phyloP scores from a whole-genome alignment of 2,329 filamentous ascomycete genomes.

The Aspergillus nomiae region DNA sequence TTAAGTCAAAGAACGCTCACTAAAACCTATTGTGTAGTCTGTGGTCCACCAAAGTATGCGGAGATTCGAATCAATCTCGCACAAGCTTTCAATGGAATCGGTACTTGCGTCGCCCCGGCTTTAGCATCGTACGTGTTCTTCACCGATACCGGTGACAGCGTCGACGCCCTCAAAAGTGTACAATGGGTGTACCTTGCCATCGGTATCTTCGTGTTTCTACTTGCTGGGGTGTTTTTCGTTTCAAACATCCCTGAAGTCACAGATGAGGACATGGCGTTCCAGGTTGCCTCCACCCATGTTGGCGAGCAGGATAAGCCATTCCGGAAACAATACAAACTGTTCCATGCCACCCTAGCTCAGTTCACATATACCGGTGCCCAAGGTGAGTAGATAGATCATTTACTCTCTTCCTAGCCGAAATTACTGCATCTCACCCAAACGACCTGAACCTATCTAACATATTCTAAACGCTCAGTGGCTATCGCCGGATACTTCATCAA shows the following conservation, averaged over 20 bases:
- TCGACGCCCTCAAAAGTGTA: constrained; percentile 64
- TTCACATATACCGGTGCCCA: constrained; percentile 83
- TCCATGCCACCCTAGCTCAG: constrained; percentile 74
- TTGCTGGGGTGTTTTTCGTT: constrained; percentile 68
- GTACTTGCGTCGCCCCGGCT: constrained; percentile 72
- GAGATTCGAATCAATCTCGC: constrained; percentile 77
- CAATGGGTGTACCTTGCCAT: constrained; percentile 83
- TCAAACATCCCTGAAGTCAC: constrained; percentile 72
- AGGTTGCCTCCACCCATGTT: constrained; percentile 59
- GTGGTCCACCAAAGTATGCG: constrained; percentile 72
- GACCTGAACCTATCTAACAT: not conserved
- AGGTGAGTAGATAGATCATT: constrained; percentile 37
- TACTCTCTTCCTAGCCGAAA: not conserved
- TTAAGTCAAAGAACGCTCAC: constrained; percentile 33
- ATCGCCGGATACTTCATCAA: constrained; percentile 70
- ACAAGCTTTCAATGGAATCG: constrained; percentile 76
- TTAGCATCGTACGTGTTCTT: constrained; percentile 76
- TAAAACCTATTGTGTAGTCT: constrained; percentile 52
- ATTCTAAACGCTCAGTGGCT: constrained; percentile 33
- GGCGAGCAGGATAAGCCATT: constrained; percentile 62
- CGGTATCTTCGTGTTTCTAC: constrained; percentile 68
- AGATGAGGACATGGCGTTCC: constrained; percentile 67
- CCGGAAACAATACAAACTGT: constrained; percentile 71
- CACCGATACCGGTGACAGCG: constrained; percentile 60
- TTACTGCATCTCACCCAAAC: not conserved